phyloP scores from a whole-genome alignment of 2,329 filamentous ascomycete species.

The Claviceps citrina region DNA sequence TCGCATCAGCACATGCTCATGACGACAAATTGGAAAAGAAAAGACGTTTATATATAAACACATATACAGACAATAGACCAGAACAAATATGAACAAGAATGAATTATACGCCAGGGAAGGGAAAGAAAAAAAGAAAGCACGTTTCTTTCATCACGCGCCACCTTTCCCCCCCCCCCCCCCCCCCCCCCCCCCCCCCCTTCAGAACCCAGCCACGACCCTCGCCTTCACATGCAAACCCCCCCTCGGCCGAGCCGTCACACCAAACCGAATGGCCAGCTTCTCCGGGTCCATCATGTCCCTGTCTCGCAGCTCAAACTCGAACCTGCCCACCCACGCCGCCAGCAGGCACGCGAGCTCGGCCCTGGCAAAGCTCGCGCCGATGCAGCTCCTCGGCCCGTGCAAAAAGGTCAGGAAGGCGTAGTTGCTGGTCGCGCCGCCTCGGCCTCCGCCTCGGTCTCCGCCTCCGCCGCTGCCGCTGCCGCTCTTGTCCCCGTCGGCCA shows the following conservation, averaged over 20 bases:
- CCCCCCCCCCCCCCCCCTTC: conserved; percentile 21
- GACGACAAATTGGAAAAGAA: too few species aligned
- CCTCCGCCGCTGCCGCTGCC: too few species aligned
- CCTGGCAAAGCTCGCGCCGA: conserved; percentile 66
- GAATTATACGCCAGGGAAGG: too few species aligned
- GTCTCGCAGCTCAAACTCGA: conserved; percentile 44
- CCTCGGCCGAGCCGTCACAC: conserved; percentile 56
- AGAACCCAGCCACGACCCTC: conserved; percentile 31
- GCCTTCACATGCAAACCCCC: conserved; percentile 57
- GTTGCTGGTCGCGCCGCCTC: conserved; percentile 57
- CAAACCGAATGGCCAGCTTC: conserved; percentile 50
- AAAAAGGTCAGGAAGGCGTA: conserved; percentile 71
- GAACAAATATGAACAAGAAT: too few species aligned
- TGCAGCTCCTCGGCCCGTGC: conserved; percentile 74
- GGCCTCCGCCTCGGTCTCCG: too few species aligned
- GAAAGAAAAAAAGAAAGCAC: too few species aligned
- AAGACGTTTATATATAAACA: too few species aligned
- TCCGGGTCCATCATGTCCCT: conserved; percentile 49
- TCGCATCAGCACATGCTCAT: too few species aligned
- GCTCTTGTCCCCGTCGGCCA: conserved; percentile 27
- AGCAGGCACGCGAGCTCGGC: conserved; percentile 75
- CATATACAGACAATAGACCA: too few species aligned
- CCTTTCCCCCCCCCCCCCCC: too few species aligned
- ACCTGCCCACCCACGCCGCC: conserved; percentile 60
- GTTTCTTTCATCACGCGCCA: too few species aligned